Conservation (phyloP, 305 asterid species). For the Fraxinus baroniana region DNA sequence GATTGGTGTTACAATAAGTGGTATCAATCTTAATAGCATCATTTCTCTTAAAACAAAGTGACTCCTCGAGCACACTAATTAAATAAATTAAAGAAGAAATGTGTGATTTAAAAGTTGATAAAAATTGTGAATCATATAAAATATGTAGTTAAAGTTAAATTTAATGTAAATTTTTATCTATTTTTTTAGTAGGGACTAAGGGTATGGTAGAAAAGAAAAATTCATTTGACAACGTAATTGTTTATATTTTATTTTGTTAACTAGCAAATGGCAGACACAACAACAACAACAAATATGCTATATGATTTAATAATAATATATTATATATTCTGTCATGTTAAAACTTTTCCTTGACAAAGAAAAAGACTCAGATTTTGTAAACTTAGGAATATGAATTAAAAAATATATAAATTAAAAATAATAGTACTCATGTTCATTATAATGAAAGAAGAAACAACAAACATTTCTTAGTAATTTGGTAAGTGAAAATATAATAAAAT, state of each 20-base stretch:
- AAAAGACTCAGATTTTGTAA: neutral
- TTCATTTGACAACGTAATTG: neutral
- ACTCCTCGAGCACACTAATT: too few relatives aligned
- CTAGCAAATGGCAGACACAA: neutral
- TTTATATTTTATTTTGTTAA: too few relatives aligned
- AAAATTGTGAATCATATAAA: too few relatives aligned
- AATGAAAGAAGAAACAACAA: neutral
- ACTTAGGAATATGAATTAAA: neutral
- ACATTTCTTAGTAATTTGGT: neutral
- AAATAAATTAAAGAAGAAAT: too few relatives aligned
- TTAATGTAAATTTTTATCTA: too few relatives aligned
- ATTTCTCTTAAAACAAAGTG: too few relatives aligned
- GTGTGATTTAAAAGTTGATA: too few relatives aligned
- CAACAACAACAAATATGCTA: neutral
- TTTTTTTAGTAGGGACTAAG: neutral
- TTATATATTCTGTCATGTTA: too few relatives aligned
- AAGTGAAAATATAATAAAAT: slow-evolving; percentile 20
- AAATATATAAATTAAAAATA: neutral
- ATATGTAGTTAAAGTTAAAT: neutral
- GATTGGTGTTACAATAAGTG: too few relatives aligned
- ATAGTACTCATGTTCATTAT: neutral
- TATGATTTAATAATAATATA: too few relatives aligned
- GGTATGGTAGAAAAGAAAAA: neutral
- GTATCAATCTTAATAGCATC: too few relatives aligned
- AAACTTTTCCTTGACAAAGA: neutral